Evolutionary conservation across 179 eudicot species (phyloP).

Genomic region (Nepenthes alata): DNA sequence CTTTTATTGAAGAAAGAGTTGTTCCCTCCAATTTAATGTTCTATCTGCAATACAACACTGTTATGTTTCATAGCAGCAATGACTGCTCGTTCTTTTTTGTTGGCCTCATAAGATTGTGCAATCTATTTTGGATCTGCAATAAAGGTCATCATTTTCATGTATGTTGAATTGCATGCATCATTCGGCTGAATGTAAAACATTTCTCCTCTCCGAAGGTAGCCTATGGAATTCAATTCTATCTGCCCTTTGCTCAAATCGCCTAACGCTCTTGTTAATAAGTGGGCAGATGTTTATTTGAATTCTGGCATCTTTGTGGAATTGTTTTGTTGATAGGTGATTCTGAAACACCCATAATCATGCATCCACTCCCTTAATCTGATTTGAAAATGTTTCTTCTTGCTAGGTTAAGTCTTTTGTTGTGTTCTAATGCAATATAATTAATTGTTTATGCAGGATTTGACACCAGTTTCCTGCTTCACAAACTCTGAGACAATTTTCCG

Average conservation of each 20-base stretch:
- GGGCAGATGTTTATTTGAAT: neutral
- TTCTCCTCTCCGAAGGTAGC: neutral
- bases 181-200: neutral
- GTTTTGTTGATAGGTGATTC: neutral
- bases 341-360: neutral
- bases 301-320: neutral
- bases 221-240: too few relatives aligned
- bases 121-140: neutral
- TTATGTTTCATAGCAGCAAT: too few relatives aligned
- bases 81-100: neutral
- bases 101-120: neutral
- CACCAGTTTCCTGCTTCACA: conserved; percentile 32
- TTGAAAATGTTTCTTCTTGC: neutral
- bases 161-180: neutral
- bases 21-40: too few relatives aligned
- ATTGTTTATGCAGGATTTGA: conserved; percentile 37
- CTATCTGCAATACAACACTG: too few relatives aligned
- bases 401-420: neutral
- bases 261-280: neutral
- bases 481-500: conserved; percentile 63
- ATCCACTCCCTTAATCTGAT: neutral
- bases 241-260: too few relatives aligned
- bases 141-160: neutral
- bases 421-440: neutral
- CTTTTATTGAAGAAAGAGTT: neutral